Evolutionary conservation across 441 rosid species (phyloP), one percentile per base, ranked within the genome.

Genomic region (Adansonia madagascariensis): DNA sequence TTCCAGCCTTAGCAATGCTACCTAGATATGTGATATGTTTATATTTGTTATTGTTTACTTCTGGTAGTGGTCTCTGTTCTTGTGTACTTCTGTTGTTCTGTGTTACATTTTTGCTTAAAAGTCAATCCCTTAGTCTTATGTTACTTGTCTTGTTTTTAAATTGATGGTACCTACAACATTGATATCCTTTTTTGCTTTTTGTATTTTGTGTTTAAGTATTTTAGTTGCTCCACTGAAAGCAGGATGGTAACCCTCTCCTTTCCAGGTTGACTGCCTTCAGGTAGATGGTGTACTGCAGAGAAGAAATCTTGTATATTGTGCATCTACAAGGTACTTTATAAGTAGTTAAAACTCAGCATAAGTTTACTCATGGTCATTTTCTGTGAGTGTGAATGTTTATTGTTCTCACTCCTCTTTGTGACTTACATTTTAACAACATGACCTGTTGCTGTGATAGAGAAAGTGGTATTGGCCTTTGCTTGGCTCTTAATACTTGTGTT

Each of bases 291-390:
- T 96, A 75, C 77, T 96, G 79, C 94, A 90, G 86, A 86, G 88
- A 87, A 87, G 93, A 84, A 96, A 94, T 85, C 94, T 96, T 77
- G 99, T 94, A 44, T 96, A 94, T 75, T 94, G 98, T 88, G 99
- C 98, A 75, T 96, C 99, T 79, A 94, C 99, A 35, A 94, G 98
- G 99, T 94, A 90, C 70, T 74, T 81, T 74, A 80, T 64, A 52
- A 68, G 61, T 41, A 61, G 75, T 56, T 75, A 46, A 39, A 74
- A 77, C 80, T 62, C 44, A 27, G 55, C 47, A 35, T 71, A 75
- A 22, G 10, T 70, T 53, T 60, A 24, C 8, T 39, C 78, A 57
- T 61, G n/a, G 74, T 74, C 46, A 64, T 75, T 50, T 75, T 59
- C 61, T 81, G 52, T 69, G 12, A 72, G 20, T 75, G 53, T 59